phyloP scores from a whole-genome alignment of 345 rosid genomes.

The Eucalyptus shirleyi region DNA sequence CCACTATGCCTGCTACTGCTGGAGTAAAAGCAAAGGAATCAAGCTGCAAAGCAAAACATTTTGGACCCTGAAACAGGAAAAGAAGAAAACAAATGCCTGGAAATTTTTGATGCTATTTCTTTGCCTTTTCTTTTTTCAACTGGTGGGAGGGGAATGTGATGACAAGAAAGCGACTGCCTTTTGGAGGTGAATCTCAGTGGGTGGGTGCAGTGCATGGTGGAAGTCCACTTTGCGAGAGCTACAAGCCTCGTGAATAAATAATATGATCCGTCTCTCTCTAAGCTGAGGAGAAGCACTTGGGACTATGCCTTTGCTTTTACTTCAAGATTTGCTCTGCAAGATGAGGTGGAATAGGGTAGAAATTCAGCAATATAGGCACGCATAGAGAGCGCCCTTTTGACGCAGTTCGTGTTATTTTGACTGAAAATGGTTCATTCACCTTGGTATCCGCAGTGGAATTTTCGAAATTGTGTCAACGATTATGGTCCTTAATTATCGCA shows the following conservation, averaged over 20 bases:
- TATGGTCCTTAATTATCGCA: neutral
- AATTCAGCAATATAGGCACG: neutral
- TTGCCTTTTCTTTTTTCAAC: neutral
- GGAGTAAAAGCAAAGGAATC: neutral
- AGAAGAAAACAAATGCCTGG: neutral
- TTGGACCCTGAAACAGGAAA: neutral
- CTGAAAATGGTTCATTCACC: neutral
- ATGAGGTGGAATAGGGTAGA: neutral
- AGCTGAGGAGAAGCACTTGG: neutral
- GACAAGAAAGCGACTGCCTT: neutral
- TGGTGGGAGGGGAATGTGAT: neutral
- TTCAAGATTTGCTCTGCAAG: neutral
- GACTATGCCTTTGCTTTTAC: neutral
- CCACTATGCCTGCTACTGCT: neutral
- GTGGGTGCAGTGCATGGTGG: neutral
- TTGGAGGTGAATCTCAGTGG: neutral
- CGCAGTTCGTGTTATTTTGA: neutral
- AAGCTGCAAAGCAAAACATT: neutral
- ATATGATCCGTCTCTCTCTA: neutral
- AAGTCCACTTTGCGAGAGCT: neutral
- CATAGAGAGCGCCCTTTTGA: neutral
- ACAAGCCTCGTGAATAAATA: neutral
- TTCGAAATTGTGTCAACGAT: neutral
- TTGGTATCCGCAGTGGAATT: neutral
- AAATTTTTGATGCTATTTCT: neutral